Conservation (phyloP, 148 eudicot species). For the Cornus kousa region DNA sequence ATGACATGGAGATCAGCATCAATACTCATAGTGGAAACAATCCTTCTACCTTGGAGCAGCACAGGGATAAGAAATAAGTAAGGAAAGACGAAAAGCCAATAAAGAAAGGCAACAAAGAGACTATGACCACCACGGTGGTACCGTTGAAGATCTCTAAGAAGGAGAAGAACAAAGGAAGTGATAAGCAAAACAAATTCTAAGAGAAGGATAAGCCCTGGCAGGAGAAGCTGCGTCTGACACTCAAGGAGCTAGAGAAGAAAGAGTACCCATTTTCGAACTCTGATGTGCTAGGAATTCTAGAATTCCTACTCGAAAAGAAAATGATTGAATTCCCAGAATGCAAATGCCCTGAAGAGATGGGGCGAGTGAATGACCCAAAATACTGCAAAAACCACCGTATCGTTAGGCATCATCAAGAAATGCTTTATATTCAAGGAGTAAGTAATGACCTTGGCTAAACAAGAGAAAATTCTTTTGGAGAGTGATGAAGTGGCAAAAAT, state of each 20-base stretch:
- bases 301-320: background rate
- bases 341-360: background rate
- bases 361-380: background rate
- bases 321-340: background rate
- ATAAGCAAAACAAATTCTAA: background rate
- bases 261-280: background rate
- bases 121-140: background rate
- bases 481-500: background rate
- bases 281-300: background rate
- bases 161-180: background rate
- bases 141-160: background rate
- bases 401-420: too few species aligned
- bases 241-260: slow-evolving; percentile 1
- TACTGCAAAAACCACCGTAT: background rate
- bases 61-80: background rate
- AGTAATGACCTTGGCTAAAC: background rate
- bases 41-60: background rate
- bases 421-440: background rate
- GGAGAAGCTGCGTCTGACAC: background rate
- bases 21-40: background rate
- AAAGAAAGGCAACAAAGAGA: background rate
- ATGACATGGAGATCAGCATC: slow-evolving; percentile 3
- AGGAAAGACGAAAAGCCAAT: background rate
- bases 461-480: background rate
- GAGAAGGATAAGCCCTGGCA: too few species aligned